Evolutionary conservation across 805 yeast species (phyloP).

Genomic region (Pichia pseudocactophila): DNA sequence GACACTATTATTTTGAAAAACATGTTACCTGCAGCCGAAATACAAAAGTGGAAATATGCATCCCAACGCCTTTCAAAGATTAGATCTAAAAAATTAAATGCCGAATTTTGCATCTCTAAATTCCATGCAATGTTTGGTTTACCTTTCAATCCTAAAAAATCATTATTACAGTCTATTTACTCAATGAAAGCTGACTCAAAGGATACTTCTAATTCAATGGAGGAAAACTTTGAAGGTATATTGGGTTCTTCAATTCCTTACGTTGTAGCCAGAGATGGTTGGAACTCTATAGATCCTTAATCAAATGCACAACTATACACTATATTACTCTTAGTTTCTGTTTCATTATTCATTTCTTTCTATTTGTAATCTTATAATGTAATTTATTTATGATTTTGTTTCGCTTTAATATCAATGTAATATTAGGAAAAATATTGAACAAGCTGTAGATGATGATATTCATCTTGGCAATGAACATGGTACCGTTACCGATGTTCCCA

Average conservation of each 20-base stretch:
- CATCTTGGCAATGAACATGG: too few relatives aligned
- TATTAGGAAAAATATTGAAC: too few relatives aligned
- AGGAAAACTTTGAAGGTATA: slow-evolving; percentile 23
- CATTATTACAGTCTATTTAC: slow-evolving; percentile 18
- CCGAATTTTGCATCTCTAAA: slow-evolving; percentile 25
- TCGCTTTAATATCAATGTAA: too few relatives aligned
- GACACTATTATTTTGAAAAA: slow-evolving; percentile 22
- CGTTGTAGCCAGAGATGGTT: slow-evolving; percentile 24
- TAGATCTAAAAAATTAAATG: slow-evolving; percentile 24
- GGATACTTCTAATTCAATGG: slow-evolving; percentile 4
- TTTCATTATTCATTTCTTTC: not conserved
- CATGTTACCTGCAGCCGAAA: slow-evolving; percentile 25
- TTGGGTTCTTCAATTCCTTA: slow-evolving; percentile 28
- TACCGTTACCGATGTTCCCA: too few relatives aligned
- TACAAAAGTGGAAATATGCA: slow-evolving; percentile 28
- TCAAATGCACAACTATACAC: not conserved
- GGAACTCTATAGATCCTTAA: slow-evolving; percentile 20
- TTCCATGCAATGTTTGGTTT: slow-evolving; percentile 27
- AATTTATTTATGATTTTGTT: too few relatives aligned
- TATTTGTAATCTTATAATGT: not conserved
- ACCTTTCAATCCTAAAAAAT: slow-evolving; percentile 24
- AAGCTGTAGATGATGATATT: too few relatives aligned
- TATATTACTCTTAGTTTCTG: not conserved
- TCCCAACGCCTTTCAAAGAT: slow-evolving; percentile 25
- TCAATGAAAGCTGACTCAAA: slow-evolving; percentile 9